Conservation (phyloP, 2,329 filamentous ascomycete genomes). For the Sporothrix euskadiensis region DNA sequence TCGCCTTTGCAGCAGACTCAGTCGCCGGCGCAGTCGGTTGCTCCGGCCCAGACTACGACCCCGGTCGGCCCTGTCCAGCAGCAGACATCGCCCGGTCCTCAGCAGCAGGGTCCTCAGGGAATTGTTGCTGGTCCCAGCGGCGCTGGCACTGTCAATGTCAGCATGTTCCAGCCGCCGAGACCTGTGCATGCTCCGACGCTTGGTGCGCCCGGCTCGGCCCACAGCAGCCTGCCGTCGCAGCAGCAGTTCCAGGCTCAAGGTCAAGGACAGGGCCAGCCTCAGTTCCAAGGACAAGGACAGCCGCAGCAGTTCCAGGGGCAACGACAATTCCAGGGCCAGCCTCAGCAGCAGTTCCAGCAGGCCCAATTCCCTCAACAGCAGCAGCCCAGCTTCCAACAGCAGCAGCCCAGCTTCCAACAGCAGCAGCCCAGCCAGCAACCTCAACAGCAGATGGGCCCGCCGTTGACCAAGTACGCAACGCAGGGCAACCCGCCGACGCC, state of each 20-base stretch:
- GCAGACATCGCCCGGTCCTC: neutral
- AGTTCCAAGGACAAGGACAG: neutral
- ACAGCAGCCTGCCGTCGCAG: constrained; percentile 6
- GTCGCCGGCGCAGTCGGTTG: neutral
- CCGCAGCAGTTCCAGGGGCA: constrained; percentile 18
- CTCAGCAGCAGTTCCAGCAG: neutral
- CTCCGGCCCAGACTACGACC: neutral
- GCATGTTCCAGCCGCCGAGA: constrained; percentile 1
- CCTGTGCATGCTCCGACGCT: neutral
- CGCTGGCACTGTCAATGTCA: neutral
- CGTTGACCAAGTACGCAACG: constrained; percentile 10
- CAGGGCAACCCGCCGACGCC: neutral
- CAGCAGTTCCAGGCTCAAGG: constrained; percentile 13
- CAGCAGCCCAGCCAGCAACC: constrained; percentile 33
- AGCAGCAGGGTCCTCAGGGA: neutral
- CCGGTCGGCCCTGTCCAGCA: neutral
- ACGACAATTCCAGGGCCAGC: constrained; percentile 17
- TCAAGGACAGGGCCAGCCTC: neutral
- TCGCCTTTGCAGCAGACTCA: neutral
- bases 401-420: constrained; percentile 19
- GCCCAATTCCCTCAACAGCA: constrained; percentile 8
- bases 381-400: neutral
- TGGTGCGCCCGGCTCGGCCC: neutral
- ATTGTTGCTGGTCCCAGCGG: neutral
- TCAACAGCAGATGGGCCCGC: neutral